phyloP scores from a whole-genome alignment of 257 asterid genomes.

The Perilla frutescens region DNA sequence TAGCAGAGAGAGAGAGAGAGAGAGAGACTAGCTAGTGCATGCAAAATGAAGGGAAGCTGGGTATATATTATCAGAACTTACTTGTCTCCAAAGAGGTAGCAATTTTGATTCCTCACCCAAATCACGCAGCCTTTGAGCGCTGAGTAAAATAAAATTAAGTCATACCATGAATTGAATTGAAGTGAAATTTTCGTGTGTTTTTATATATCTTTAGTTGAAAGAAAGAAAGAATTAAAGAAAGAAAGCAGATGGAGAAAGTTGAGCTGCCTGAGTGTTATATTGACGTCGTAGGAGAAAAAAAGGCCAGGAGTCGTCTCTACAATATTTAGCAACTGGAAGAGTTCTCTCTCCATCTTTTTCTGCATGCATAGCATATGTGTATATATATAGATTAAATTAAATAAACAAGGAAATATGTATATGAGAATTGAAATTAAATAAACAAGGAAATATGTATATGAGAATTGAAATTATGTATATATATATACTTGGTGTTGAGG shows the following conservation, averaged over 20 bases:
- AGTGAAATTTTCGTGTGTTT: no score
- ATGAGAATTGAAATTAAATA: no score
- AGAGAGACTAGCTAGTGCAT: background rate
- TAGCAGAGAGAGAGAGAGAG: background rate
- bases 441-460: no score
- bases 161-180: no score
- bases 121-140: constrained; percentile 80
- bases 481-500: constrained; percentile 70
- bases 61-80: constrained; percentile 37
- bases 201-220: no score
- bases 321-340: constrained; percentile 63
- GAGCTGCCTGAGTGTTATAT: constrained; percentile 96
- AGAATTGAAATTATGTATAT: no score
- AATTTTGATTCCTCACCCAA: constrained; percentile 91
- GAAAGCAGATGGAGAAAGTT: background rate
- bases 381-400: no score
- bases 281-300: constrained; percentile 88
- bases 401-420: no score
- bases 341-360: constrained; percentile 83
- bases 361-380: constrained; percentile 40
- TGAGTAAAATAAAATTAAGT: constrained; percentile 26
- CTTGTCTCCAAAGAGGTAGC: constrained; percentile 99
- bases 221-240: no score
- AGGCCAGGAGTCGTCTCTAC: constrained; percentile 81
- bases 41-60: background rate